These are phyloP conservation scores for Nicotiana paniculata DNA, from an alignment of 257 asterid species.

Conservation along the genomic window DNA sequence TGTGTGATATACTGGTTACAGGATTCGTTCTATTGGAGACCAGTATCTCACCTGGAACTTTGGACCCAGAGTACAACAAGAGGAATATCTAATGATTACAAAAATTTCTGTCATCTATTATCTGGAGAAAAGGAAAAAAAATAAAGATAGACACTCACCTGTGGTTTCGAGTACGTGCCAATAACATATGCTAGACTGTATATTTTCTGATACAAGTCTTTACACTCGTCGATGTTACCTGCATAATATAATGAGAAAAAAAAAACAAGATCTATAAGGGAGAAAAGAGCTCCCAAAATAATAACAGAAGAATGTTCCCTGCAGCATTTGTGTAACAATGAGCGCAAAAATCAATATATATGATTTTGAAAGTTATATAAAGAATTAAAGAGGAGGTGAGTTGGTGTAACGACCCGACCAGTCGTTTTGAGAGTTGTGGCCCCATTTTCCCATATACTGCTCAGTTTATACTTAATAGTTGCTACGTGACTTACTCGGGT, in stretches of 20 bases:
- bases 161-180: constrained; percentile 88
- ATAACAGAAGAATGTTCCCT: constrained; percentile 40
- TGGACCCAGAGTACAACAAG: not conserved
- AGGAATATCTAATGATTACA: not conserved
- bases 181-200: constrained; percentile 61
- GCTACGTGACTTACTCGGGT: no score
- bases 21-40: not conserved
- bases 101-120: not conserved
- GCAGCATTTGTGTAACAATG: constrained; percentile 27
- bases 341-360: not conserved
- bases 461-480: no score
- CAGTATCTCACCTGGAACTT: not conserved
- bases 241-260: not conserved
- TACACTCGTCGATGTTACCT: constrained; percentile 41
- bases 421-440: no score
- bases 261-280: not conserved
- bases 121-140: no score
- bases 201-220: constrained; percentile 52
- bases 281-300: not conserved
- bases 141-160: constrained; percentile 50
- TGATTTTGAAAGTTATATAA: not conserved
- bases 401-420: no score
- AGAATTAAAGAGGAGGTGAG: not conserved
- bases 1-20: not conserved
- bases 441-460: no score